Base-by-base conservation (phyloP, 179 eudicot genomes). In the Vitellaria paradoxa region DNA sequence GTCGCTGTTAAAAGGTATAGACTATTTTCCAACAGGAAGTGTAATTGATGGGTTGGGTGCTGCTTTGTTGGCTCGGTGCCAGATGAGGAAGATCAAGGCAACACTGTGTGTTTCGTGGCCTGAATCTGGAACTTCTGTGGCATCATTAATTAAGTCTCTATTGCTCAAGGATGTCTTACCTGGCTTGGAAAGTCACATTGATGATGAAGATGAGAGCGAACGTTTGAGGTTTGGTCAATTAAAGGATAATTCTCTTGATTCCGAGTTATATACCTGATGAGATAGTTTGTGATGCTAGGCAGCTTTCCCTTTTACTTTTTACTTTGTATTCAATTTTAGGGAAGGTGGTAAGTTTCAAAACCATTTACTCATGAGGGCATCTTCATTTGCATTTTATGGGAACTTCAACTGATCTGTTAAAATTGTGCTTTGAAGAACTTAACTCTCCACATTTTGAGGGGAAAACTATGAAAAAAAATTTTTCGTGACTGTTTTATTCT, bases 21-120 rank as follows among this genome's bases (percentile, higher is more conserved):
- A 85, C 57, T 92, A 94, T 79, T 89, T 88, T 15, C 99, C 97
- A 55, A 92, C 98, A 10, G 99, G 98, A 78, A 96, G 99, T 75
- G 79, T 92, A 65, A 84, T 94, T 40, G 98, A 93, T 72, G 92
- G 98, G 13, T 81, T 96, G 79, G 88, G 83, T 50, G 98, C 99
- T 83, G 93, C 99, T 74, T 68, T 96, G 20, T 77, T 96, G 83
- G 80, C 89, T 57, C 87, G 83, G 57, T 92, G 97, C 75, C 84
- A 92, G 81, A 70, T 89, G 78, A 85, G 65, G 83, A 94, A 86
- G 81, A 85, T 92, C 15, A 89, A 87, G 76, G 99, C 92, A 64
- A 85, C 87, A 47, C 79, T 91, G 1, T 88, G 87, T 73, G 82
- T 91, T 72, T 84, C 98, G 20, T 96, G 96, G 98, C 99, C 98